Base-by-base conservation (phyloP, 2,329 filamentous ascomycete genomes). In the Calonectria crousiana region DNA sequence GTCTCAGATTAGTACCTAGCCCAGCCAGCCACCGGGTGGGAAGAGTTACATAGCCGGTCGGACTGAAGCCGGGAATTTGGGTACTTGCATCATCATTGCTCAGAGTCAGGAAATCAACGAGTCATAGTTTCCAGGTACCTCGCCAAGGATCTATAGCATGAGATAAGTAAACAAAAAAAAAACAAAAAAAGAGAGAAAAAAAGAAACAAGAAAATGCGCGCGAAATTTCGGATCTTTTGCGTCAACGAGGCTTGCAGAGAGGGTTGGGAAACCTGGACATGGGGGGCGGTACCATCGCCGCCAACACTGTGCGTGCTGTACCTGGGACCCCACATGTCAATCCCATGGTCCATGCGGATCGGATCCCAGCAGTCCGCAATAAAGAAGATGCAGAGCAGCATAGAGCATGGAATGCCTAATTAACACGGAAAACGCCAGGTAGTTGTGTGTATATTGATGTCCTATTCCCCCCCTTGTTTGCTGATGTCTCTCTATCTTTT, bases 281-380 rank as follows among this genome's bases (percentile, higher is more conserved):
- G 56, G 56, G 53, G 56, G 56, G 56, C 32, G 56, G 34, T 71
- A 60, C 66, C 69, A 71, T 71, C 60, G 66, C 70, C 72, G 49
- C 60, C 64, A 67, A 26, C 56, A 52, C 41, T 23, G 41, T 56
- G 60, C 32, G 34, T 47, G 34, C 60, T 52, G 56, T 60, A 23
- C 56, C 56, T 62, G 56, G 56, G 20, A 18, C 72, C 56, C 72
- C 68, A 72, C 68, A 32, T 18, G 38, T 53, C 74, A 80, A 78
- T 75, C 73, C 47, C 60, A 67, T 77, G 77, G 74, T 69, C 75
- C 66, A 79, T 80, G 78, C 78, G 73, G 66, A 64, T 74, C 76
- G 56, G 62, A 53, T 72, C 64, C 62, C 26, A 58, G 52, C 26
- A 58, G 52, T 36, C 47, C 13, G 65, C 30, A 56, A 56, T 20